phyloP scores from a whole-genome alignment of 805 yeast species.

The Starmera amethionina region DNA sequence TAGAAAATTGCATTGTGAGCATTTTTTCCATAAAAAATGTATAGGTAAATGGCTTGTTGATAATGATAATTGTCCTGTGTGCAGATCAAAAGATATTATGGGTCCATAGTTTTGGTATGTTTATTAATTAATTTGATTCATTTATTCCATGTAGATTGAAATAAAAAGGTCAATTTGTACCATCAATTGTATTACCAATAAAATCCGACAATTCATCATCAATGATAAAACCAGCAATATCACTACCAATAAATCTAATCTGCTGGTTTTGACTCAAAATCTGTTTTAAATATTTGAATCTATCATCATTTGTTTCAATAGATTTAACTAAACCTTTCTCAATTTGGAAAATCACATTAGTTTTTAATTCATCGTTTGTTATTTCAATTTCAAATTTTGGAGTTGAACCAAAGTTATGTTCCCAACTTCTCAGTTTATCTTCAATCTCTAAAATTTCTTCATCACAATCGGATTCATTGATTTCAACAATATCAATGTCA shows the following conservation, averaged over 20 bases:
- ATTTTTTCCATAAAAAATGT: too few relatives aligned
- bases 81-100: too few relatives aligned
- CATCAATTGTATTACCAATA: conserved; percentile 37
- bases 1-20: too few relatives aligned
- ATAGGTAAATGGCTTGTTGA: too few relatives aligned
- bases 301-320: conserved; percentile 19
- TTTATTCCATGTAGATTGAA: neutral
- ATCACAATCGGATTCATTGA: conserved; percentile 20
- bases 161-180: conserved; percentile 19
- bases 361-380: conserved; percentile 21
- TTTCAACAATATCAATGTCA: conserved; percentile 17
- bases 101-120: too few relatives aligned
- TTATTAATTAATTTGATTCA: neutral
- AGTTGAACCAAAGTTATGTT: conserved; percentile 70
- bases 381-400: conserved; percentile 60
- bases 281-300: conserved; percentile 26
- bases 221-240: conserved; percentile 33
- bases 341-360: conserved; percentile 31
- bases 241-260: conserved; percentile 31
- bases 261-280: conserved; percentile 19
- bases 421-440: conserved; percentile 42
- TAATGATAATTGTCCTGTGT: too few relatives aligned
- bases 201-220: conserved; percentile 35
- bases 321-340: conserved; percentile 35
- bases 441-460: conserved; percentile 31